Evolutionary conservation across 768 basidiomycete species (phyloP).

Genomic region (Boletus speciosus): DNA sequence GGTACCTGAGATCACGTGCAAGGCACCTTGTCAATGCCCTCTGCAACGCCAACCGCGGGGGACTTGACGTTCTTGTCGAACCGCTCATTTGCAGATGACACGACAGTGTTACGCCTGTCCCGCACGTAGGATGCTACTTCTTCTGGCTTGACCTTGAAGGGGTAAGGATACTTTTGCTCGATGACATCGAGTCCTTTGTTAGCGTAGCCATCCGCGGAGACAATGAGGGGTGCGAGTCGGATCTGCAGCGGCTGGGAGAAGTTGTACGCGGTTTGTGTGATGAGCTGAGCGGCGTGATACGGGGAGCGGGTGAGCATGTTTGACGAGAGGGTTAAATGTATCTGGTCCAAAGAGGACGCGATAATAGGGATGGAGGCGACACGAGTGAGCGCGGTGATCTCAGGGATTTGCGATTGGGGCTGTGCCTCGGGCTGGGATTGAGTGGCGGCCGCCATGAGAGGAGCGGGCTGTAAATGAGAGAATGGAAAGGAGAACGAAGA

Average conservation of each 20-base stretch:
- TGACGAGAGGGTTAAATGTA: conserved; percentile 56
- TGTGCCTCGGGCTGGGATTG: conserved; percentile 22
- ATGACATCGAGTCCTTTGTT: conserved; percentile 76
- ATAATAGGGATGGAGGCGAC: conserved; percentile 74
- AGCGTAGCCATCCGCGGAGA: conserved; percentile 59
- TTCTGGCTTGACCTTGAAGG: conserved; percentile 71
- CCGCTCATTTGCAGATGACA: conserved; percentile 54
- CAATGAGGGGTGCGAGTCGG: conserved; percentile 62
- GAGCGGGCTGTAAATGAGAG: not conserved
- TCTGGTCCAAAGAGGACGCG: conserved; percentile 55
- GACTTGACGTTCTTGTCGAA: conserved; percentile 63
- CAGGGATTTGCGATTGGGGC: conserved; percentile 35
- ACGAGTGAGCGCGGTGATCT: conserved; percentile 59
- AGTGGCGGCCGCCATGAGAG: conserved; percentile 37
- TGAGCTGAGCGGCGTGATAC: conserved; percentile 60
- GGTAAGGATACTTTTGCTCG: conserved; percentile 68
- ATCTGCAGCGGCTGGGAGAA: conserved; percentile 64
- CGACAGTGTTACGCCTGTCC: conserved; percentile 51
- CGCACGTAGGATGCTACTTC: conserved; percentile 63
- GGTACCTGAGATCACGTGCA: conserved; percentile 17
- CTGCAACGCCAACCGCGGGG: conserved; percentile 59
- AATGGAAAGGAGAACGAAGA: conserved; percentile 5
- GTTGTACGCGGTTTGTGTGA: conserved; percentile 58
- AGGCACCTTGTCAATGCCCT: conserved; percentile 70
- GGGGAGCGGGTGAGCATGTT: conserved; percentile 62